Evolutionary conservation across 495 filamentous ascomycete species (phyloP), one percentile per base, ranked within the genome.

Genomic region (Aspergillus heteromorphus): DNA sequence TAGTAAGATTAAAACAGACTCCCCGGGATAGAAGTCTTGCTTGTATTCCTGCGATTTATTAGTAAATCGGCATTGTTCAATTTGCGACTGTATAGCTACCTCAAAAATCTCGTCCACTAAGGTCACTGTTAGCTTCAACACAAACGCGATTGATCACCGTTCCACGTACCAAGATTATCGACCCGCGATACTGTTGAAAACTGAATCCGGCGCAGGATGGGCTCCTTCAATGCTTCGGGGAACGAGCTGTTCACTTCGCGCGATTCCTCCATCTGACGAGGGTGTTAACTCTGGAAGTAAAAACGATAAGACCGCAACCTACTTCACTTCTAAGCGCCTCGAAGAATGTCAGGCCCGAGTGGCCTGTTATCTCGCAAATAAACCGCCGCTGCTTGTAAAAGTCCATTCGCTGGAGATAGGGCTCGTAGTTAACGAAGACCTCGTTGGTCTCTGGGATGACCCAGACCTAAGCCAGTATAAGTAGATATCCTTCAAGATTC

Each of bases 321-420:
- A 97, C 93, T 82, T 98, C 95, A 69, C 91, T 96, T 66, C 88
- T 83, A 14, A 91, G 77, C 4, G 93, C 93, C 50, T 97, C 90
- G 54, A 95, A 97, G 69, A 95, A 97, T n/a, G 79, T 92, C 59
- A 97, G 71, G 23, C 87, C 87, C 23, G 92, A 95, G 69, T 96
- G 91, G 30, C 93, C 93, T 2, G 89, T 97, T 55, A 97, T 92
- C 58, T 93, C 87, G 68, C 92, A 96, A 49, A 92, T 95, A 65
- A 97, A 99, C 41, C 86, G 84, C 55, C 85, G 87, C 83, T 95
- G 89, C 52, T 87, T 92, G 66, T 96, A 96, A 66, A 95, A 96
- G 67, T 97, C 92, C 80, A 91, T 83, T 31, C 92, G 81, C 55
- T 81, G 79, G 29, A 97, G 73, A 68, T 97, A 99, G 21, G 81